Base-by-base conservation (phyloP, 108 stramenopile species). In the Conticribra guillardii region DNA sequence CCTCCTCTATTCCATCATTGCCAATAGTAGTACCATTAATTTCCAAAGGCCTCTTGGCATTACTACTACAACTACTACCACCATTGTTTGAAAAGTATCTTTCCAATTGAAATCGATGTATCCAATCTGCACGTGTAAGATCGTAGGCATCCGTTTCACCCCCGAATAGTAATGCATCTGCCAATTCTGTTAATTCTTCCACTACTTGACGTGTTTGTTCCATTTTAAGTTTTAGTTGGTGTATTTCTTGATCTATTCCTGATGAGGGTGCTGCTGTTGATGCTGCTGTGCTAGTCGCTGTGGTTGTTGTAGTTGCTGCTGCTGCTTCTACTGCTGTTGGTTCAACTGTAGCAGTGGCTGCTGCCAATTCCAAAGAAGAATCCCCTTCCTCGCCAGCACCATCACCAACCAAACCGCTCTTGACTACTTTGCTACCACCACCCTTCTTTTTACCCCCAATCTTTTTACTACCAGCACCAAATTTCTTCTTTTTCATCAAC, bases 81-180 rank as follows among this genome's bases (percentile, higher is more conserved):
- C n/a, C n/a, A 31, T 67, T 37, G 45, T 14, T 41, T 11, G 64
- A 47, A 60, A 52, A 54, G 51, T 51, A 3, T 44, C n/a, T 28
- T 7, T 67, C 53, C 18, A 80, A 59, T 41, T 81, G 71, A 32
- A 55, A 78, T 63, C 76, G 57, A 48, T 73, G 69, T 4, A 84
- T 50, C 52, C 89, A 81, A 64, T 87, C 85, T 17, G 62, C 32
- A 31, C 67, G 67, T 45, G 82, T 85, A n/a, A 80, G 62, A 58
- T 89, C 76, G 52, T 90, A 89, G 17, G 88, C 83, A 64, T 91
- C 87, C 8, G 87, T 83, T 44, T 91, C 87, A 23, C 89, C 89
- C 37, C 76, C 73, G 21, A 88, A 74, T 49, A 91, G 58, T 4
- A 90, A 57, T 30, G 86, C 83, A 79, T 86, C 88, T 1, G 90